Evolutionary conservation across 1,284 basidiomycete species (phyloP), one percentile per base, ranked within the genome.

Genomic region (Quambalaria eucalypti): DNA sequence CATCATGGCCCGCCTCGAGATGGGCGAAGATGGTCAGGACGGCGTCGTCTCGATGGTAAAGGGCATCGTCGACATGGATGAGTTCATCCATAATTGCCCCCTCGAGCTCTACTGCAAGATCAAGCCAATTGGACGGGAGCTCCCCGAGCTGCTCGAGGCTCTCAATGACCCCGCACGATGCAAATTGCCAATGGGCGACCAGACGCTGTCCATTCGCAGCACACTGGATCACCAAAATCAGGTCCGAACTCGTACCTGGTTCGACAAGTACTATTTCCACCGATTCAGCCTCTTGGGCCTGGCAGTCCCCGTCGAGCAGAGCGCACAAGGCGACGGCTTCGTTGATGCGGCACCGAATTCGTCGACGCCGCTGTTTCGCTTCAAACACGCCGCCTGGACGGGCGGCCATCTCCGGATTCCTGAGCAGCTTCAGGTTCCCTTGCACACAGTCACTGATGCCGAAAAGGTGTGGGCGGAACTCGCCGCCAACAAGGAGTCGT

Each of bases 51-150:
- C 60, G 2, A 38, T 60, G 29, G 53, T 60, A 19, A 51, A 56
- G 28, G 62, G 62, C 23, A 14, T 53, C 8, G 47, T 60, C 44
- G 61, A 61, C 28, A 57, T 62, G 12, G 54, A 65, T 30, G 52
- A 53, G 29, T 50, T 62, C 2, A 54, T 62, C 1, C 57, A 62
- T 28, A 57, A 65, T 33, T 52, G 56, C 1, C 52, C 58, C 1
- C 56, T 46, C 54, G 4, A 50, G 49, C 4, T 54, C 54, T 29
- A 46, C 48, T 5, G 48, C 48, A 12, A 28, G 48, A 10, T 48
- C 47, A 30, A 48, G 42, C 16, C 5, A 12, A 12, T 26, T 23
- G 21, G 25, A 26, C 12, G 4, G 12, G 42, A 46, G 16, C 14
- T 14, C 25, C 21, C n/a, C 5, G 42, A 21, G 5, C 12, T 46